Evolutionary conservation across 129 eudicot genomes (phyloP), one percentile per base, ranked within the genome.

Genomic region (Smallanthus sonchifolius): DNA sequence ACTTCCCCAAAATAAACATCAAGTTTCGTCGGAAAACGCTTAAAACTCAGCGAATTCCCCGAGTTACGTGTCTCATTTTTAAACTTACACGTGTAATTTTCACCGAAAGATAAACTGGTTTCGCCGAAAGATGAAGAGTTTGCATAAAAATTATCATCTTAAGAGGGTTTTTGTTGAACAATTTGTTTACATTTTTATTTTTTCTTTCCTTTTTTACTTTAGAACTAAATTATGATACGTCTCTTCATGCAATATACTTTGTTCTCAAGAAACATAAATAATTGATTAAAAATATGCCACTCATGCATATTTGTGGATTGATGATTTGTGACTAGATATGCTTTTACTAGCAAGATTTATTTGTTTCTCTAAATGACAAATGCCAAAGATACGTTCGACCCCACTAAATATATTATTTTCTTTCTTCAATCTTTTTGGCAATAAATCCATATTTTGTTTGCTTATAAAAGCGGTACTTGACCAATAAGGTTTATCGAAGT

Each of bases 371-470:
- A 79, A 65, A 73, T 47, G 56, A 75, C 87, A 65, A 65, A 73
- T 77, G 54, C 66, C 40, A 77, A 77, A 79, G 87, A 83, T 82
- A 70, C 56, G 75, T 15, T 37, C 45, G 45, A 51, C 65, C 81
- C 83, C 75, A 83, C 86, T 64, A 79, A 36, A 78, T 48, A 70
- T 10, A 16, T 40, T 54, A 16, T 75, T 36, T 28, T 28, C 65
- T 14, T 61, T 34, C 17, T 36, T 55, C 39, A 20, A 48, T 73
- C 37, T 37, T 45, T 73, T 10, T 35, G 67, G 60, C 37, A 37
- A 30, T 78, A 55, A 69, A 13, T 77, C 75, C 75, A 57, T 17
- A 2, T 37, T 75, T 52, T 51, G 34, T 40, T 70, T 40, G 76
- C 70, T 39, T 75, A 79, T 83, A 79, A 76, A 81, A 81, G 68